Evolutionary conservation across 1,284 basidiomycete species (phyloP), one percentile per base, ranked within the genome.

Genomic region (Melampsora larici-populina): DNA sequence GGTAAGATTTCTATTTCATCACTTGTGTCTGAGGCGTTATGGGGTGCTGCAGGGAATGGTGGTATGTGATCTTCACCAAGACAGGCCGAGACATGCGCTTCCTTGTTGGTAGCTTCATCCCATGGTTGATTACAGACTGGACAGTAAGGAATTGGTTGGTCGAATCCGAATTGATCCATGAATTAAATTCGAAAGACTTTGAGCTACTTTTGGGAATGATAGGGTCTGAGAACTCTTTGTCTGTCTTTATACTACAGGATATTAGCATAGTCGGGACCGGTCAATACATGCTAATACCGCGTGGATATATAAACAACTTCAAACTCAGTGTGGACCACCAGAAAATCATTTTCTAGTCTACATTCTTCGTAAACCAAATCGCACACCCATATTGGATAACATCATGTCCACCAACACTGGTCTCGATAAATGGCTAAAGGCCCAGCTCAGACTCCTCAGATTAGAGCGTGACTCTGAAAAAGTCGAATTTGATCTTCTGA

Each of bases 381-480:
- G 43, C 43, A 46, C 43, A 15, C 13, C 17, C 43, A 46, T 11
- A 46, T 46, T 46, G 43, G 15, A 11, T 3, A 46, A 46, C 43
- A 46, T 46, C 43, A 46, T 46, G 43, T 15, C 43, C 43, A 46
- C 13, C 11, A 46, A 46, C 18, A 78, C 63, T 55, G 46, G 86
- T 15, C 83, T 92, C 7, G 84, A 85, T 21, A 86, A 85, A 0
- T 97, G 95, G 85, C 87, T 96, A 63, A 84, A 87, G 11, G 87
- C 90, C 13, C 93, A 96, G 79, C 87, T 89, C 36, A 79, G 84
- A 1, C 87, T 97, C 9, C 86, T 97, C 4, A 82, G 87, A 18
- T 86, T 85, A 74, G 94, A 97, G 84, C 88, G 92, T 31, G 87
- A 89, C 62, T 91, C 91, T 51, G 94, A 97, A 82, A 88, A 94